Conservation (phyloP, 208 protist genomes). For the Novymonas esmeraldas region DNA sequence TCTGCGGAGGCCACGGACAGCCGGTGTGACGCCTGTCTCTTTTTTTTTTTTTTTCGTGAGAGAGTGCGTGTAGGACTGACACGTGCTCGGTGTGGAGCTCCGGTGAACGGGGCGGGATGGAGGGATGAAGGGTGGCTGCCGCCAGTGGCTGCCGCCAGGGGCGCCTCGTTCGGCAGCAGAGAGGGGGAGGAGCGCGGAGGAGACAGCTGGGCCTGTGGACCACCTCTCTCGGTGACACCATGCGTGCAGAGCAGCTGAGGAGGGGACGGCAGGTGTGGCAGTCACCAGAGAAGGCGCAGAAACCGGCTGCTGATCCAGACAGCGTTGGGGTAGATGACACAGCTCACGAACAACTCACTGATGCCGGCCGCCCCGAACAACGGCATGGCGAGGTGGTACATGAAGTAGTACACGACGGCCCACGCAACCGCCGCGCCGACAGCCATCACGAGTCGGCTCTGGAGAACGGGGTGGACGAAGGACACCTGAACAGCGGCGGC, state of each 20-base stretch:
- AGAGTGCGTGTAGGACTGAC: not conserved
- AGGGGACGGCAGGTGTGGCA: not conserved
- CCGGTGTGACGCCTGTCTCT: too few relatives aligned
- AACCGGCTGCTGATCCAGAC: constrained; percentile 50
- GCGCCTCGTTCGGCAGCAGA: not conserved
- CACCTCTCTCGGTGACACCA: not conserved
- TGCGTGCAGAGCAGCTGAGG: not conserved
- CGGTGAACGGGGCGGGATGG: not conserved
- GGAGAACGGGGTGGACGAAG: constrained; percentile 44
- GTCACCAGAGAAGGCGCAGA: constrained; percentile 11
- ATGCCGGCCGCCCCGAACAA: constrained; percentile 34
- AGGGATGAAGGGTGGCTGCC: not conserved
- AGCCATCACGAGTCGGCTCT: constrained; percentile 11
- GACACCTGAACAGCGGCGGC: constrained; percentile 51
- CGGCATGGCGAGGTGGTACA: constrained; percentile 28
- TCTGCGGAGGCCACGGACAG: too few relatives aligned
- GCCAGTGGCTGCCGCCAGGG: not conserved
- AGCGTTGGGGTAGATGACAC: constrained; percentile 68
- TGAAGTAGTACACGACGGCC: constrained; percentile 39
- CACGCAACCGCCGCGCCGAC: constrained; percentile 34
- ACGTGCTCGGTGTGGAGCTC: not conserved
- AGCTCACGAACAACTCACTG: constrained; percentile 52
- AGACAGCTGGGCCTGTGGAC: not conserved
- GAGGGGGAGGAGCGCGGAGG: too few relatives aligned
- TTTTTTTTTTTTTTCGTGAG: too few relatives aligned